Conservation (phyloP, 495 filamentous ascomycete species). For the Xylaria grammica region DNA sequence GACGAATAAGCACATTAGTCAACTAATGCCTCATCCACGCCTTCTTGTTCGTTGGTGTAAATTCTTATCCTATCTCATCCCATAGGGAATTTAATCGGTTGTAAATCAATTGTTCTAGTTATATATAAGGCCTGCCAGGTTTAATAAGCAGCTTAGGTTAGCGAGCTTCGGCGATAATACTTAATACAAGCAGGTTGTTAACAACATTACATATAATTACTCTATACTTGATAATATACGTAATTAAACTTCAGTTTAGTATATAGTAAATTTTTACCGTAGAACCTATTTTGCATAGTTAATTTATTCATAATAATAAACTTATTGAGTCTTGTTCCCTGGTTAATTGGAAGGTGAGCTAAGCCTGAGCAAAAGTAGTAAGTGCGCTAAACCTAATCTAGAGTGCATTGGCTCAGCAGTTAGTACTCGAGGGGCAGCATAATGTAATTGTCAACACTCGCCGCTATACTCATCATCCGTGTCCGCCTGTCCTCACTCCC, state of each 20-base stretch:
- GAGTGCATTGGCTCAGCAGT: not conserved
- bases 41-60: constrained; percentile 2
- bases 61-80: not conserved
- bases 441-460: too few species aligned
- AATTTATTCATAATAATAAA: not conserved
- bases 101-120: not conserved
- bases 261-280: not conserved
- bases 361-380: not conserved
- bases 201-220: not conserved
- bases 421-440: too few species aligned
- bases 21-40: not conserved
- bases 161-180: not conserved
- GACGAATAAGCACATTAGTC: constrained; percentile 5
- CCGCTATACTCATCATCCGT: too few species aligned
- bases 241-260: not conserved
- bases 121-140: not conserved
- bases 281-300: not conserved
- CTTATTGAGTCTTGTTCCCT: too few species aligned
- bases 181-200: too few species aligned
- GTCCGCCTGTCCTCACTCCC: too few species aligned
- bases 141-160: not conserved
- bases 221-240: not conserved
- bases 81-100: not conserved
- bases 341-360: not conserved
- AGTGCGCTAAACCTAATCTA: not conserved